phyloP scores from a whole-genome alignment of 2,329 filamentous ascomycete species.

The Daldinia sp. region DNA sequence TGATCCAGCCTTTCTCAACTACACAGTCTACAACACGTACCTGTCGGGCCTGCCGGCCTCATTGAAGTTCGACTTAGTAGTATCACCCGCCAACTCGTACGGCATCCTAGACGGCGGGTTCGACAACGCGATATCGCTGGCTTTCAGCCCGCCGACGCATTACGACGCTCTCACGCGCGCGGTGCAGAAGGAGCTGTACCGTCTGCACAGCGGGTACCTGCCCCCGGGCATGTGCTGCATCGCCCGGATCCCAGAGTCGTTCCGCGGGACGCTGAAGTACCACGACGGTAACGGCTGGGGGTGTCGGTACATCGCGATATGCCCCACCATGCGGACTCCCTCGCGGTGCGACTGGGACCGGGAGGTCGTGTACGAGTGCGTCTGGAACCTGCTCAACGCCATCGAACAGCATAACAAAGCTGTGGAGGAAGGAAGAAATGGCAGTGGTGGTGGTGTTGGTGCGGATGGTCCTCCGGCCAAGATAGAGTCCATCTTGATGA shows the following conservation, averaged over 20 bases:
- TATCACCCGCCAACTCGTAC: slow-evolving; percentile 68
- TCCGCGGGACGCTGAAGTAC: slow-evolving; percentile 39
- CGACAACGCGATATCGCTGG: slow-evolving; percentile 65
- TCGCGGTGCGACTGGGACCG: slow-evolving; percentile 60
- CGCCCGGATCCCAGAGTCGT: slow-evolving; percentile 58
- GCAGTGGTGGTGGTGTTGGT: neutral
- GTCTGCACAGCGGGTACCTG: slow-evolving; percentile 62
- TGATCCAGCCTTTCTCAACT: neutral
- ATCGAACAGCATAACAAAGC: slow-evolving; percentile 61
- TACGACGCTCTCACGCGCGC: slow-evolving; percentile 62
- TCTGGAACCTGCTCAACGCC: slow-evolving; percentile 64
- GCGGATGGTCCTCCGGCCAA: slow-evolving; percentile 27
- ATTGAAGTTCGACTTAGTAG: slow-evolving; percentile 60
- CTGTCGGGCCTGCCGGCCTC: slow-evolving; percentile 54
- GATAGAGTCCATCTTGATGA: slow-evolving; percentile 62
- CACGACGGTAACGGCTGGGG: slow-evolving; percentile 56
- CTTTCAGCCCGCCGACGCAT: slow-evolving; percentile 58
- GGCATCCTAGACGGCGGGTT: slow-evolving; percentile 66
- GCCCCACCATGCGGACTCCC: slow-evolving; percentile 66
- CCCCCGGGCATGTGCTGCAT: slow-evolving; percentile 64
- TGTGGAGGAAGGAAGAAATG: slow-evolving; percentile 21
- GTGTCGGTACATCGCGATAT: slow-evolving; percentile 60
- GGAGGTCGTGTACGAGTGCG: slow-evolving; percentile 66
- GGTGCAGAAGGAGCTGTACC: slow-evolving; percentile 60
- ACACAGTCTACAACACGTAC: slow-evolving; percentile 55